Base-by-base conservation (phyloP, 495 filamentous ascomycete genomes). In the Lineolata rhizophorae region DNA sequence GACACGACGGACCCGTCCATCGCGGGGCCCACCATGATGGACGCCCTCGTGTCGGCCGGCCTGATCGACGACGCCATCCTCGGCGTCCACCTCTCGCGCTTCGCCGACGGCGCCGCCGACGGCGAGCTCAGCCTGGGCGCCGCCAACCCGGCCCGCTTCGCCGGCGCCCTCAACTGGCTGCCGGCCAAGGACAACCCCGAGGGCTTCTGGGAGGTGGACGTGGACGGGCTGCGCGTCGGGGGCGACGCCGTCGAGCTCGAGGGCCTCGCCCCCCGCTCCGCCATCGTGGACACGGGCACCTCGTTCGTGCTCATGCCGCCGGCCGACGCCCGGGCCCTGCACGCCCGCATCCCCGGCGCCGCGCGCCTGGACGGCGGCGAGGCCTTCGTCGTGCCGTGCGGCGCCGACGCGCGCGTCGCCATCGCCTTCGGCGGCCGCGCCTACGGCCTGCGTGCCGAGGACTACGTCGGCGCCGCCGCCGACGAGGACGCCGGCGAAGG, bases 271-370 rank as follows among this genome's bases (percentile, higher is more conserved):
- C 5, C 8, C 5, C 30, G 57, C 25, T 51, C 62, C 6, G 73
- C 72, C 10, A 73, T 76, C 43, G 70, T 91, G 40, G 81, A 91
- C 52, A 76, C 79, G 0, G 81, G 81, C 29, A 84, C 81, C 0
- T 76, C 75, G 0, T 80, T 69, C 44, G 62, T 74, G 12, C 61
- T 90, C 30, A 58, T 76, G 16, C 73, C 76, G 4, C 54, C 61
- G 0, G 47, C 38, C 0, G 77, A 90, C 44, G 76, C 78, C 0
- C 46, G 55, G 20, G 54, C 56, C 2, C 39, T 91, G 18, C 75
- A 83, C 44, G 56, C 60, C 12, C 49, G 70, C 3, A 68, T 91
- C 17, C 67, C 71, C 1, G 68, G 65, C 13, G 62, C 72, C 3
- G 43, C 45, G 2, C 36, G 51, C 14, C 51, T 49, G 18, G 66